Evolutionary conservation across 768 basidiomycete genomes (phyloP), one percentile per base, ranked within the genome.

Genomic region (Galerina marginata): DNA sequence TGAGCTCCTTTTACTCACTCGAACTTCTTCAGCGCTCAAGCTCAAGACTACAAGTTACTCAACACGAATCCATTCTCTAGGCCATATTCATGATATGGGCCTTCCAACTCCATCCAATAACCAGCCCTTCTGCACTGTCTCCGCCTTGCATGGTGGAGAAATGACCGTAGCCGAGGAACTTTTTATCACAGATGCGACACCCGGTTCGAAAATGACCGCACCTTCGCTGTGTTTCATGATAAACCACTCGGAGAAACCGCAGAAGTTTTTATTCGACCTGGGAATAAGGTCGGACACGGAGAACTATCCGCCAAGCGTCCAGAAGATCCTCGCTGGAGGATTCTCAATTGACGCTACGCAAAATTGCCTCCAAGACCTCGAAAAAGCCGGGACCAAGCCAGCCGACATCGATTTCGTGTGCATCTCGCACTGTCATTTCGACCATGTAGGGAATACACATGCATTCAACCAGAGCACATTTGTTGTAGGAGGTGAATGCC

Each of bases 401-500:
- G 68, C 68, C 6, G 74, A 83, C n/a, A 77, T 87, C 55, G 69
- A 78, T 29, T 73, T 73, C 10, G 77, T 85, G 37, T 74, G 79
- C 45, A 48, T 85, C 40, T 83, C 81, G 42, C 86, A 88, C 58
- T 63, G 81, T 29, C 85, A 86, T 64, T 86, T 77, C 65, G 86
- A 87, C 67, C 79, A 80, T 69, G 72, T 79, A 46, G 85, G 85
- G 0, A 74, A 87, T 61, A 68, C 78, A 7, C 53, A 65, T 2
- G 76, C 75, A 0, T 87, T 87, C 65, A 69, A 77, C 4, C 77
- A 71, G n/a, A 78, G 81, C 44, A 74, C 68, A 0, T 82, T 88
- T 66, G 61, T 86, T 48, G 74, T 85, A 1, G 83, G 84, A 0
- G 80, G 66, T 7, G 78, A 67, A 11, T 69, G 74, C 9, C 71